Evolutionary conservation across 441 rosid species (phyloP), one percentile per base, ranked within the genome.

Genomic region (Populus hybrid): DNA sequence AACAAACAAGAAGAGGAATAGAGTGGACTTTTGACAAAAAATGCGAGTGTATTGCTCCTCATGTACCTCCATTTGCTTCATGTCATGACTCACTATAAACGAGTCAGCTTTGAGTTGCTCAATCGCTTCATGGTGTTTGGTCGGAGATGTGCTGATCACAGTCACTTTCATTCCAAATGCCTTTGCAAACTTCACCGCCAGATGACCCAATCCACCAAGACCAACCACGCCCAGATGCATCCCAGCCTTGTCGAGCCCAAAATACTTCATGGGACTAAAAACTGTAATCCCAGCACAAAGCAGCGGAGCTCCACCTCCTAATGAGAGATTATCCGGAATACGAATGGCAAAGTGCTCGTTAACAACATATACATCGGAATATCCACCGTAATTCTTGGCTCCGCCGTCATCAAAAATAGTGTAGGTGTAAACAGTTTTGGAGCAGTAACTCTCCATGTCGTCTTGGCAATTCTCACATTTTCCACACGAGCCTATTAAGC

Each of bases 141-240:
- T 46, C 0, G 73, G 68, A 12, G 84, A 80, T 16, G 84, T 84
- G 74, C 85, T 84, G 1, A 84, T 83, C 11, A 84, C 89, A 1
- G 86, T 84, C 34, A 85, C 84, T 57, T 80, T 85, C 24, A 76
- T 71, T 6, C 88, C 86, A 77, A 83, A 50, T 6, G 86, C 89
- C 80, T 87, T 85, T 0, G 84, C 89, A 78, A 87, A 85, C 66
- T 85, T 87, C 18, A 85, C 81, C 3, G 84, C 82, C 8, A 85
- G 65, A 79, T 87, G 89, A 28, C 89, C 88, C 5, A 87, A 76
- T 7, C 90, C 84, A 9, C 86, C 90, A 0, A 85, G 81, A 3
- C 90, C 87, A 10, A 81, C 90, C 24, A 85, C 78, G 4, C 90
- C 90, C 0, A 84, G 24, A 76, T 83, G 86, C 59, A 57, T 68